These are phyloP conservation scores for Tubosaeta brunneosetosa DNA, from an alignment of 768 basidiomycete genomes.

Conservation along the genomic window DNA sequence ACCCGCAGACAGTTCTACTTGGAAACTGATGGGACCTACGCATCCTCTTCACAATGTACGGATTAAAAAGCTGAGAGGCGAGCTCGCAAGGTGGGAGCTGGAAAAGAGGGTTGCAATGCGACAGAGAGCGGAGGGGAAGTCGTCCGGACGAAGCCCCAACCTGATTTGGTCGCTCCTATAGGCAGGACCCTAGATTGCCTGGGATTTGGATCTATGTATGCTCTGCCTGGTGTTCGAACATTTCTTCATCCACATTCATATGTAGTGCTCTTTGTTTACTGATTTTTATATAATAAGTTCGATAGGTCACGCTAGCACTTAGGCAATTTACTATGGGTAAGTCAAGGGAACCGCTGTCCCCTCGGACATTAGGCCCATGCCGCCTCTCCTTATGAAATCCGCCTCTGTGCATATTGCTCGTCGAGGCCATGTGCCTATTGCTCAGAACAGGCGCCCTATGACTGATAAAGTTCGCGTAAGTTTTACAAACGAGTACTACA, in stretches of 20 bases:
- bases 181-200: neutral
- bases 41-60: slow-evolving; percentile 46
- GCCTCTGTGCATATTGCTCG: too few species aligned
- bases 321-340: too few species aligned
- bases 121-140: slow-evolving; percentile 19
- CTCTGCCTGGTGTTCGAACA: neutral
- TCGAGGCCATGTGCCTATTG: too few species aligned
- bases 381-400: neutral
- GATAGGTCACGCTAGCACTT: too few species aligned
- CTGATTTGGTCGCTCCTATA: slow-evolving; percentile 12
- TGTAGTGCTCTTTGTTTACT: neutral
- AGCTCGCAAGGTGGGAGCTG: slow-evolving; percentile 44
- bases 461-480: neutral
- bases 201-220: slow-evolving; percentile 1
- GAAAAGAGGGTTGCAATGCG: slow-evolving; percentile 28
- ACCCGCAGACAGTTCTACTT: slow-evolving; percentile 10
- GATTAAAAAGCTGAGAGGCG: slow-evolving; percentile 36
- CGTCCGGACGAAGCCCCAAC: slow-evolving; percentile 11
- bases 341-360: too few species aligned
- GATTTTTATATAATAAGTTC: too few species aligned
- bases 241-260: neutral
- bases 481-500: neutral
- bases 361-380: too few species aligned
- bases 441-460: too few species aligned
- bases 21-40: slow-evolving; percentile 34